Base-by-base conservation (phyloP, 805 yeast species). In the Kuraishia cidri region DNA sequence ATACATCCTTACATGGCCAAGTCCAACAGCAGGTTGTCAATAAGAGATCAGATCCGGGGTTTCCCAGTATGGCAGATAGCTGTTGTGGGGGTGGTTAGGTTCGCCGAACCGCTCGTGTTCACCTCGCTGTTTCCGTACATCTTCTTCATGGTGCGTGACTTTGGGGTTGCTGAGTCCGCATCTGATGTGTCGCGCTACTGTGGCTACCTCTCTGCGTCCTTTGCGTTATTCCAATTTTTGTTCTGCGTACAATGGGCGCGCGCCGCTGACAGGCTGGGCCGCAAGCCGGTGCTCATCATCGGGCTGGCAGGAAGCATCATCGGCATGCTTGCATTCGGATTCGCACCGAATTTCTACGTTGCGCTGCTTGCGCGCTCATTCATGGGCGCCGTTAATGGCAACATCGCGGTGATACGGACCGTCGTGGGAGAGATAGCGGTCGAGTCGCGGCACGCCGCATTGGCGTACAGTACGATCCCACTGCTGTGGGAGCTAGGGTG, bases 121-220 rank as follows among this genome's bases (percentile, higher is more conserved):
- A 72, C 81, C 3, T 72, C 80, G 4, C 49, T 75, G 23, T 75
- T 76, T 45, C 83, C 83, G 3, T 76, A 75, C 43, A 65, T 75
- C 25, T 76, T 69, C 47, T 76, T 71, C 53, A 71, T 76, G 79
- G 74, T 75, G 13, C 50, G 71, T 37, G 78, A 72, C 39, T 75
- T 75, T 46, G 64, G 65, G 4, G 51, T 72, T 10, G 70, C 71
- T 5, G 56, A 60, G 16, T 70, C 70, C 31, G 60, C 67, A 24
- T 63, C 69, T n/a, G 67, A 69, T 31, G 71, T 77, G 24, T 62
- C 79, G 2, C 66, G 62, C 35, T 77, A 73, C 48, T 70, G 80
- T 7, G 83, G 84, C 5, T 74, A 74, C 44, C 52, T 76, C 35
- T 66, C 79, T 1, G 68, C 82, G 1, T 58, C 69, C 11, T 78